Base-by-base conservation (phyloP, 192 early-diverging fungal species). In the Backusella morwellensis region DNA sequence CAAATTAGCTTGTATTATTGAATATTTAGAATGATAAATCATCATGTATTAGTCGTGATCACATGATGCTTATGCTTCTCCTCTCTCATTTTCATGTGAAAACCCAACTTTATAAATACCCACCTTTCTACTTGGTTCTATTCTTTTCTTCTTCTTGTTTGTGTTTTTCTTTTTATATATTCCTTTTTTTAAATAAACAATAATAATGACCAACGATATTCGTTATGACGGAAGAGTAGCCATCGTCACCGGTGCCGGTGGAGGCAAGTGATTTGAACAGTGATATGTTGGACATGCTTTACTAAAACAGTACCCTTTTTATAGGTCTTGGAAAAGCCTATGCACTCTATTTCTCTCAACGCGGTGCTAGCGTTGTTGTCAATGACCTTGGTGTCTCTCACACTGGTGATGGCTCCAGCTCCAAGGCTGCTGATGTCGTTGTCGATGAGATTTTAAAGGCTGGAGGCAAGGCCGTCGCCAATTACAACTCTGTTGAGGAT, bases 401-500 rank as follows among this genome's bases (percentile, higher is more conserved):
- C 15, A 90, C 91, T 44, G 96, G 94, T 63, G 93, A 94, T 78
- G 94, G 94, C 35, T 81, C 85, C 59, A 90, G 90, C 17, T 85
- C 87, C 74, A 80, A 90, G 72, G 96, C 96, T 66, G 97, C 97
- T 40, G 97, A 99, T 85, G 80, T 94, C 19, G 97, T 99, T 40
- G 97, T 99, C 15, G 91, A 92, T n/a, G 96, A 98, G 81, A 98
- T 99, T 82, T 87, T 84, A 38, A 83, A 88, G 41, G 88, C 92
- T 29, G 97, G 97, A 32, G 97, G 97, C 68, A 89, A 92, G 76
- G 97, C 97, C 12, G 94, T 99, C 21, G 95, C 97, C 68, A 96
- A 97, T 89, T 97, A 98, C 87, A 92, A 98, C 87, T 97, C 97
- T 75, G 98, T 99, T 35, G 93, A 97, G 66, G 93, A 97, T 70